Evolutionary conservation across 2,329 filamentous ascomycete species (phyloP).

Genomic region (Colletotrichum sp.): DNA sequence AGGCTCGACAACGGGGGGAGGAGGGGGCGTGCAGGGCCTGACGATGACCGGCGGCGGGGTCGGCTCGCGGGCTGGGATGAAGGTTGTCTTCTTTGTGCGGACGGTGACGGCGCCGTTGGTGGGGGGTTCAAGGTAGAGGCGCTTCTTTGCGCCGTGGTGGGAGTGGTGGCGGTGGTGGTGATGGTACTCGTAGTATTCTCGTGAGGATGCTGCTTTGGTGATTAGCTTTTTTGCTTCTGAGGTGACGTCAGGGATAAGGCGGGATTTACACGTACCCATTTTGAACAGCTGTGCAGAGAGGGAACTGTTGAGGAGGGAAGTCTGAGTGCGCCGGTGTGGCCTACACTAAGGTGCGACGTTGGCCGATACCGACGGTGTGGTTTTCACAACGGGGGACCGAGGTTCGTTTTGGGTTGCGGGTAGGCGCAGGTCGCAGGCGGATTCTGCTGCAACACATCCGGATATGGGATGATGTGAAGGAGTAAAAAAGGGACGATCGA

Average conservation of each 20-base stretch:
- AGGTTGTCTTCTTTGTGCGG: conserved; percentile 40
- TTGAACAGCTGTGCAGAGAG: background rate
- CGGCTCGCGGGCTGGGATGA: conserved; percentile 41
- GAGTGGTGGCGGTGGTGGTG: conserved; percentile 29
- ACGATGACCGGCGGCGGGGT: conserved; percentile 31
- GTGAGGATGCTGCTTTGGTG: conserved; percentile 10
- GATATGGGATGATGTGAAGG: background rate
- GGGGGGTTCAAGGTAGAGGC: conserved; percentile 46
- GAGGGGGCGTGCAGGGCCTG: conserved; percentile 21
- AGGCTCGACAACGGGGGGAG: conserved; percentile 24
- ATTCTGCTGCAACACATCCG: background rate
- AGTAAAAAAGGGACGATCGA: background rate
- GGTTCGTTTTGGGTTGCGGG: background rate
- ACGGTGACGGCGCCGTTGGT: conserved; percentile 41
- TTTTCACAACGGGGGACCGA: background rate
- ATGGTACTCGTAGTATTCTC: conserved; percentile 19
- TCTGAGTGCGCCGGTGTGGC: conserved; percentile 9
- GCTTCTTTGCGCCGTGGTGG: conserved; percentile 40
- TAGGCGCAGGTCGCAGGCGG: background rate
- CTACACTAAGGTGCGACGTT: conserved; percentile 3
- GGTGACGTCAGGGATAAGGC: background rate
- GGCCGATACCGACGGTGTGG: background rate
- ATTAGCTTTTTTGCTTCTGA: background rate
- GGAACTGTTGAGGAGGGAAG: background rate
- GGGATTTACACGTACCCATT: conserved; percentile 17